Evolutionary conservation across 306 rosid genomes (phyloP).

Genomic region (Ormosia emarginata): DNA sequence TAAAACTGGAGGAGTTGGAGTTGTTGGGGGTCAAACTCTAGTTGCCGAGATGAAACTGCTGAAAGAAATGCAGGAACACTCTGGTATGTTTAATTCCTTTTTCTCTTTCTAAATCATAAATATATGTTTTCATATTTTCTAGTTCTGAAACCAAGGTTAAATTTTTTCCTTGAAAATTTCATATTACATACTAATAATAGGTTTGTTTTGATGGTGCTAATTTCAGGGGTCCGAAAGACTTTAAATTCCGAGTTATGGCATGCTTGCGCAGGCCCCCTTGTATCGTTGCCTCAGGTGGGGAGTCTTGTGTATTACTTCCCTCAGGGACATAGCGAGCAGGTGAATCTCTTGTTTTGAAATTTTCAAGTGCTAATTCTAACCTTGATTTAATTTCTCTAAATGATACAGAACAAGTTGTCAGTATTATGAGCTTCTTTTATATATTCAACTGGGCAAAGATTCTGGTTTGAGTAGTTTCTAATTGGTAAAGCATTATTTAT

Average conservation of each 20-base stretch:
- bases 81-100: slow-evolving; percentile 45
- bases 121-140: neutral
- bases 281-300: slow-evolving; percentile 80
- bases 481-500: neutral
- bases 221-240: slow-evolving; percentile 66
- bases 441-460: neutral
- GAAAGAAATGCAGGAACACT: slow-evolving; percentile 88
- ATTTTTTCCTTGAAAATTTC: too few relatives aligned
- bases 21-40: slow-evolving; percentile 49
- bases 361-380: neutral
- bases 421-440: neutral
- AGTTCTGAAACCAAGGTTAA: neutral
- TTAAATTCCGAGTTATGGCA: slow-evolving; percentile 95
- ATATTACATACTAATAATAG: neutral
- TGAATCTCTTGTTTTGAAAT: slow-evolving; percentile 7
- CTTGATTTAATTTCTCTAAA: neutral
- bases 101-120: neutral
- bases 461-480: neutral
- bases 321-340: slow-evolving; percentile 99
- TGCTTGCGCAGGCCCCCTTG: slow-evolving; percentile 99
- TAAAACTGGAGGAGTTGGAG: slow-evolving; percentile 36
- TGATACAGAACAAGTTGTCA: neutral
- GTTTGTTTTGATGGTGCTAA: neutral
- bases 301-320: slow-evolving; percentile 89
- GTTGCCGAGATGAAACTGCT: slow-evolving; percentile 81